Percentiles rank a stretch among this genome's conserved stretches.
Conservation (phyloP, 2,329 filamentous ascomycete genomes). For the Ophiostoma montium region DNA sequence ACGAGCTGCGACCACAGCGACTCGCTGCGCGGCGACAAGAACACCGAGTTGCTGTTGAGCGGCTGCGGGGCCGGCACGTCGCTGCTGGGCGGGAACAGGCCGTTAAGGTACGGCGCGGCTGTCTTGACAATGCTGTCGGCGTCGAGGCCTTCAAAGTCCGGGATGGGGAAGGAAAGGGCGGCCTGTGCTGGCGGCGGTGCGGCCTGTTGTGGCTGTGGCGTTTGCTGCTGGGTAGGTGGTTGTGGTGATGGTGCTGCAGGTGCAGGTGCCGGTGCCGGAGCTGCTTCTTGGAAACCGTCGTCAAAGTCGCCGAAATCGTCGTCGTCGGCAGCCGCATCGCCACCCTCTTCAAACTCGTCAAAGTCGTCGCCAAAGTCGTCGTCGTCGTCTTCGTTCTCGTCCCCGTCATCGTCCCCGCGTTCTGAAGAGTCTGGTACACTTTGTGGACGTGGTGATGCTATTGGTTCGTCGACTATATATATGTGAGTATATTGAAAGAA, state of each 20-base stretch:
- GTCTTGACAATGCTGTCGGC: slow-evolving; percentile 45
- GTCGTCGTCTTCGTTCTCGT: slow-evolving; percentile 19
- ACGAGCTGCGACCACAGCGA: slow-evolving; percentile 96
- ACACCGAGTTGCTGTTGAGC: slow-evolving; percentile 48
- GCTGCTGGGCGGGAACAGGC: slow-evolving; percentile 47
- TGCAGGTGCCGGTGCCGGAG: slow-evolving; percentile 13
- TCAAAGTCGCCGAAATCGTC: slow-evolving; percentile 57
- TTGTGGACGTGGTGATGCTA: slow-evolving; percentile 21
- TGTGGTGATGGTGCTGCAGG: slow-evolving; percentile 12
- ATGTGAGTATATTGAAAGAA: slow-evolving; percentile 20
- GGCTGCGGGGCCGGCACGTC: slow-evolving; percentile 35
- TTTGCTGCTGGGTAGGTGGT: slow-evolving; percentile 14
- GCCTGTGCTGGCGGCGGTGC: slow-evolving; percentile 15
- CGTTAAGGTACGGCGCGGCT: slow-evolving; percentile 51
- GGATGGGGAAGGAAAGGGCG: slow-evolving; percentile 32
- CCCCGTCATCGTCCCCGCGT: slow-evolving; percentile 12
- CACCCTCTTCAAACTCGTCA: slow-evolving; percentile 49
- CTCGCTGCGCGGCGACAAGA: slow-evolving; percentile 72
- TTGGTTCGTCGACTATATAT: slow-evolving; percentile 22
- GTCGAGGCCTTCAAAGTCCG: slow-evolving; percentile 50
- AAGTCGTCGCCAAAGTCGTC: slow-evolving; percentile 46
- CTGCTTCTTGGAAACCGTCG: slow-evolving; percentile 50
- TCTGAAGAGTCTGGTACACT: slow-evolving; percentile 17
- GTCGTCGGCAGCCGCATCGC: slow-evolving; percentile 30
- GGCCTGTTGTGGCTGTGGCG: slow-evolving; percentile 19